Evolutionary conservation across 305 asterid species (phyloP).

Genomic region (Solanum hybrid): DNA sequence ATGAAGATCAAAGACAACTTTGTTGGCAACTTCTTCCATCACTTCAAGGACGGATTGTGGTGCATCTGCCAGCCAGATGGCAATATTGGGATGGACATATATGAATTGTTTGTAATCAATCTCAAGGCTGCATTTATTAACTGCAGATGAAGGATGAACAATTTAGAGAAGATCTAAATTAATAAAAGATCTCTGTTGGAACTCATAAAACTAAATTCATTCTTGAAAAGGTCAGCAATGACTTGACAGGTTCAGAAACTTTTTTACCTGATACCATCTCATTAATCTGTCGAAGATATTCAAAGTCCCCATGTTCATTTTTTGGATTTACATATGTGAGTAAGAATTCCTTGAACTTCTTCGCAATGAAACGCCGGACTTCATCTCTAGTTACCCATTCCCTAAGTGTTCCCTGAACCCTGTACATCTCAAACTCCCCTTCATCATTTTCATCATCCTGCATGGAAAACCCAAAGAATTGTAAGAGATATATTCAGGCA

Average conservation of each 20-base stretch:
- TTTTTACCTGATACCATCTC: constrained; percentile 83
- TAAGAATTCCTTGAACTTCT: constrained; percentile 83
- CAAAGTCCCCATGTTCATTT: constrained; percentile 72
- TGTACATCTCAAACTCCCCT: constrained; percentile 75
- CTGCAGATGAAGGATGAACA: constrained; percentile 35
- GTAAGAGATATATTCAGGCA: neutral
- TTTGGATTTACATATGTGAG: constrained; percentile 74
- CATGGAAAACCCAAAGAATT: constrained; percentile 3
- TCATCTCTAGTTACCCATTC: constrained; percentile 98
- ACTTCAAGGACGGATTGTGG: constrained; percentile 97
- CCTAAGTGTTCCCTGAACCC: constrained; percentile 83
- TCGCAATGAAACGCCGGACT: constrained; percentile 86
- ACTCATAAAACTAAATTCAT: neutral
- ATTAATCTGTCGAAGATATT: constrained; percentile 83
- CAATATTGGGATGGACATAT: constrained; percentile 81
- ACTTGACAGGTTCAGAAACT: neutral
- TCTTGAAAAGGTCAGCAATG: neutral
- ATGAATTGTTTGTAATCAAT: constrained; percentile 86
- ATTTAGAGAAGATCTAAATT: constrained; percentile 6
- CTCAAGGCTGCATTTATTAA: constrained; percentile 87
- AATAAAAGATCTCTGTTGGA: neutral
- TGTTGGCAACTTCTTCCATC: constrained; percentile 95
- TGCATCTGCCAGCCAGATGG: constrained; percentile 97
- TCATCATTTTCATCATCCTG: constrained; percentile 89
- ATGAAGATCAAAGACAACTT: constrained; percentile 74